These are phyloP conservation scores for Fusarium torreyae DNA, from an alignment of 2,329 filamentous ascomycete genomes.

Conservation along the genomic window DNA sequence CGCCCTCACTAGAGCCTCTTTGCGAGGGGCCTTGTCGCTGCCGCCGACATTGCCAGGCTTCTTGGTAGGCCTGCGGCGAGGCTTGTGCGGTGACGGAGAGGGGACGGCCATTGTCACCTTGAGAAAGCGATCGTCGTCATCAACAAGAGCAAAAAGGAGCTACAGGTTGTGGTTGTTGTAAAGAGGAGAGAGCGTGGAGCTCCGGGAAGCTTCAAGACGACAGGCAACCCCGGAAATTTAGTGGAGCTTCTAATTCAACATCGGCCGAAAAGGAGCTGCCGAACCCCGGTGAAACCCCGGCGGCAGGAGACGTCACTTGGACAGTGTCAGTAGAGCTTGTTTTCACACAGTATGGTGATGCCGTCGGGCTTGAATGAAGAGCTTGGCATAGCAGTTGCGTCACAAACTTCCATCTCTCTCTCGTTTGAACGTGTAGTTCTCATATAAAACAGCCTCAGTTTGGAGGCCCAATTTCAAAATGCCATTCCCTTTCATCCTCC, in stretches of 20 bases:
- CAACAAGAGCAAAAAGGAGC: conserved; percentile 27
- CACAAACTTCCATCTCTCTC: conserved; percentile 12
- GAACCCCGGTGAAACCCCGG: conserved; percentile 45
- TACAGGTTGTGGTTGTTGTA: conserved; percentile 22
- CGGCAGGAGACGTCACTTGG: conserved; percentile 15
- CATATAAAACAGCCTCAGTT: background rate
- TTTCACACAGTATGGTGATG: conserved; percentile 46
- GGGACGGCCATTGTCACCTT: conserved; percentile 65
- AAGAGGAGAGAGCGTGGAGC: conserved; percentile 36
- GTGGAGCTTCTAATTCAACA: conserved; percentile 34
- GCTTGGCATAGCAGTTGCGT: conserved; percentile 42
- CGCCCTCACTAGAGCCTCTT: conserved; percentile 65
- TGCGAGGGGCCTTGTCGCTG: conserved; percentile 55
- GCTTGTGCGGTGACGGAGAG: conserved; percentile 71
- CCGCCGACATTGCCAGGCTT: conserved; percentile 59
- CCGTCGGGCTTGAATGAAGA: conserved; percentile 31
- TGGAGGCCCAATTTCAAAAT: conserved; percentile 64
- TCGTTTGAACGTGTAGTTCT: background rate
- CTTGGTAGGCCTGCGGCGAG: conserved; percentile 68
- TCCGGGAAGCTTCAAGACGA: conserved; percentile 35
- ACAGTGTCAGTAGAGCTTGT: background rate
- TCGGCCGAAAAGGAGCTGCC: conserved; percentile 43
- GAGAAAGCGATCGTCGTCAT: conserved; percentile 40
- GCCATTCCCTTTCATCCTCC: conserved; percentile 91
- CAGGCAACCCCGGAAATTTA: conserved; percentile 42